Evolutionary conservation across 495 filamentous ascomycete species (phyloP).

Genomic region (Podospora bellae-mahoneyi): DNA sequence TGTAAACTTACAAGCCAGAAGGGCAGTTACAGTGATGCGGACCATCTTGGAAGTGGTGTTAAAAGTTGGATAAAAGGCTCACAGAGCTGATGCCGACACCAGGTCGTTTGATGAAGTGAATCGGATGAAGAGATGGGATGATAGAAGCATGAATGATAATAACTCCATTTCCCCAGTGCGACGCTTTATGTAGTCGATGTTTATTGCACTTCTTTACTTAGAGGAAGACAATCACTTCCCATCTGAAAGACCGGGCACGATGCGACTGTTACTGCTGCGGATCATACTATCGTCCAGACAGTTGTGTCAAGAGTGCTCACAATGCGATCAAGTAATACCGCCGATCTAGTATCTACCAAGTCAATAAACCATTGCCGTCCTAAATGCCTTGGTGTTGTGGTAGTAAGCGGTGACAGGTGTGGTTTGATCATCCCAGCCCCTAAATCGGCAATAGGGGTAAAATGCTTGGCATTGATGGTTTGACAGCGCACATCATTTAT

Average conservation of each 20-base stretch:
- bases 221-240: not conserved
- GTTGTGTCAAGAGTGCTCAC: not conserved
- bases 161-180: conserved; percentile 2
- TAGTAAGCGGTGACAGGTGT: not conserved
- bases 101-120: conserved; percentile 17
- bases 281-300: not conserved
- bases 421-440: conserved; percentile 5
- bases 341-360: not conserved
- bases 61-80: conserved; percentile 1
- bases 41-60: conserved; percentile 37
- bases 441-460: not conserved
- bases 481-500: not conserved
- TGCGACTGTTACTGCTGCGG: not conserved
- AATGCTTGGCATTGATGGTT: not conserved
- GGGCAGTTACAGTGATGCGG: conserved; percentile 32
- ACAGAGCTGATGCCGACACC: conserved; percentile 21
- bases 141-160: conserved; percentile 14
- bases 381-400: conserved; percentile 3
- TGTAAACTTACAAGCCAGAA: conserved; percentile 34
- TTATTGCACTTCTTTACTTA: not conserved
- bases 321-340: not conserved
- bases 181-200: not conserved
- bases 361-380: not conserved
- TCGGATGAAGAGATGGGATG: conserved; percentile 9
- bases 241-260: not conserved